Evolutionary conservation across 140 eudicot genomes (phyloP), one percentile per base, ranked within the genome.

Genomic region (Senecio squalidus): DNA sequence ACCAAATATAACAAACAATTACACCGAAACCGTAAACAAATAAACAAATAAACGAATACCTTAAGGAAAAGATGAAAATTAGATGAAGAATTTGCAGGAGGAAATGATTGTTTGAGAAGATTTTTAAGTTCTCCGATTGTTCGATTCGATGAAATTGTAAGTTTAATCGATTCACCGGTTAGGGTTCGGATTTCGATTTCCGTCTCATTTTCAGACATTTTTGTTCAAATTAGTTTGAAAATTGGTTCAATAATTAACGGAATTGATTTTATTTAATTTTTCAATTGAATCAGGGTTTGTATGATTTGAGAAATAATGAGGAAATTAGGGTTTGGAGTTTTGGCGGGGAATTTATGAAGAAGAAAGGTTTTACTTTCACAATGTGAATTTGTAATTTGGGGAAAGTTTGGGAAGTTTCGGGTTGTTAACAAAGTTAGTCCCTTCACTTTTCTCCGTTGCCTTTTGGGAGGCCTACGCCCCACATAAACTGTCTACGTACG

Each of bases 31-130:
- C 39, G 39, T 11, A 33, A 33, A 5, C 39, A 61, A 5, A 43
- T 3, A 48, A 33, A 22, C 2, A 60, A 9, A 26, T 16, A 47
- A 50, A 52, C 41, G 36, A 11, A 57, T 74, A 68, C 97, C 86
- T 79, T 83, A 56, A 78, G 71, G 62, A 85, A 90, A 24, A 90
- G 88, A 71, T 90, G 97, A 60, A 90, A 90, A 58, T 74, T 66
- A 8, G 94, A 66, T 51, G 83, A 74, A 2, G 87, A 33, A 2
- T 84, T 62, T 4, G 87, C 90, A 2, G 93, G 93, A 27, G 83
- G 77, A 54, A 83, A 86, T 4, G 31, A 15, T 9, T 80, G 74
- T 53, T 49, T 71, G 47, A 90, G 79, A 21, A 80, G 84, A 53
- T 65, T 70, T 73, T 85, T 90, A 60, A 86, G 89, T 52, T 90